Base-by-base conservation (phyloP, 371 early-diverging fungal species). In the Mycotypha africana region DNA sequence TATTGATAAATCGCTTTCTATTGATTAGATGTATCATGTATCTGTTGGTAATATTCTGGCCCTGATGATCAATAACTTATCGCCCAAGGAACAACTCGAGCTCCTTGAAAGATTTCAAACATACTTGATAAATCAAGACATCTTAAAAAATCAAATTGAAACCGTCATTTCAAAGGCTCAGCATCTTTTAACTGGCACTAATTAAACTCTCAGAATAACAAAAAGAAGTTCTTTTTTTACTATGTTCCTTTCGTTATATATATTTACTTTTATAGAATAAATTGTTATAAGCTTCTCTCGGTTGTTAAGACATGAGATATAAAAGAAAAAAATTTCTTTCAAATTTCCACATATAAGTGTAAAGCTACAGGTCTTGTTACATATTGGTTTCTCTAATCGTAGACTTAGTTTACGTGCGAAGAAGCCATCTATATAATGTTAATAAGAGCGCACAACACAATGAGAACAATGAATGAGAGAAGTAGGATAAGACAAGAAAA, bases 21-120 rank as follows among this genome's bases (percentile, higher is more conserved):
- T n/a, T n/a, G 20, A 22, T 16, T 61, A 69, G 74, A 70, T 51
- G 51, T 62, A 71, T 33, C 58, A 65, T 44, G 59, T 83, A 6
- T 64, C 78, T n/a, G 78, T 81, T 1, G 83, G 82, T 0, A 62
- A 69, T 17, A 71, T 84, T 14, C 56, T 84, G 15, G 67, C 77
- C 10, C 28, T 62, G 5, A 61, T 70, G 6, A 73, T 81, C 43
- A 75, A 72, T 39, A 67, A 72, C 20, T 48, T 84, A 35, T 65
- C 67, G 19, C 34, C 67, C 8, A 53, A 60, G 16, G 81, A 84
- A 38, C 79, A 83, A 56, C 42, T 79, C 34, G 81, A 83, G 45
- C 42, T 84, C 23, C 59, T 77, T 45, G 75, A 75, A 25, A 68
- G 72, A 28, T 40, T 84, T 49, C 65, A 72, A 38, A 78, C 69